A percentile compares a stretch with the other conserved stretches of the same genome.
phyloP scores from a whole-genome alignment of 116 monocot genomes.

The Cymodocea nodosa region DNA sequence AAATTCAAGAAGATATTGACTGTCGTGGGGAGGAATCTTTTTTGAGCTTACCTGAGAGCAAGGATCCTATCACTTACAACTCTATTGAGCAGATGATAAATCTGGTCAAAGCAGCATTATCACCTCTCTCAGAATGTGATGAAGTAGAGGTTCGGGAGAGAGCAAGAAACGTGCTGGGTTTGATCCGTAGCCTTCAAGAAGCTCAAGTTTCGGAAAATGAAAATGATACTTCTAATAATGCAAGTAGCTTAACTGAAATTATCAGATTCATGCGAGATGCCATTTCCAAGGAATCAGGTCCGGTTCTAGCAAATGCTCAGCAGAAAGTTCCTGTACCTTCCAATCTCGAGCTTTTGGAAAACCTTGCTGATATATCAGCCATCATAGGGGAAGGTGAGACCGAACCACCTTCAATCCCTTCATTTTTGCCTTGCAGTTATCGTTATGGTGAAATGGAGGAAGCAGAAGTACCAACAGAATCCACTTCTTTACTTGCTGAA shows the following conservation, averaged over 20 bases:
- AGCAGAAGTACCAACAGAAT: constrained; percentile 20
- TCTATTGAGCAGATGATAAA: constrained; percentile 36
- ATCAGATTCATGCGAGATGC: constrained; percentile 19
- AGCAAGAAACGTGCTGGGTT: constrained; percentile 57
- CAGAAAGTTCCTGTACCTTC: constrained; percentile 50
- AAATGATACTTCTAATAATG: constrained; percentile 12
- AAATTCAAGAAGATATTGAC: background rate
- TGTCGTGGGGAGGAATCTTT: background rate
- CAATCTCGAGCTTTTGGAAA: constrained; percentile 53
- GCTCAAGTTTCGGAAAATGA: constrained; percentile 17
- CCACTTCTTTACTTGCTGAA: constrained; percentile 53
- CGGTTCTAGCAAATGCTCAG: constrained; percentile 45
- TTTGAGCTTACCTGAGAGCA: constrained; percentile 5
- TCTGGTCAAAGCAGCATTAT: constrained; percentile 47
- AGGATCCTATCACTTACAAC: constrained; percentile 21
- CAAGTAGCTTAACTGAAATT: constrained; percentile 21
- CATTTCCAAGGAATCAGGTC: constrained; percentile 64
- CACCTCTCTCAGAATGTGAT: constrained; percentile 38
- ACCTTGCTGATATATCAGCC: constrained; percentile 43
- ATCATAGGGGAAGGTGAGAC: constrained; percentile 31
- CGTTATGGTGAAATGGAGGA: constrained; percentile 14
- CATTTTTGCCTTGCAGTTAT: constrained; percentile 28
- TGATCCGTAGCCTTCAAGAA: constrained; percentile 32
- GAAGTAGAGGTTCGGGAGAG: constrained; percentile 76
- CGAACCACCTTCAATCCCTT: constrained; percentile 13